A percentile compares a stretch with the other conserved stretches of the same genome.
phyloP scores from a whole-genome alignment of 2,329 filamentous ascomycete genomes.

The Metarhizium guizhouense region DNA sequence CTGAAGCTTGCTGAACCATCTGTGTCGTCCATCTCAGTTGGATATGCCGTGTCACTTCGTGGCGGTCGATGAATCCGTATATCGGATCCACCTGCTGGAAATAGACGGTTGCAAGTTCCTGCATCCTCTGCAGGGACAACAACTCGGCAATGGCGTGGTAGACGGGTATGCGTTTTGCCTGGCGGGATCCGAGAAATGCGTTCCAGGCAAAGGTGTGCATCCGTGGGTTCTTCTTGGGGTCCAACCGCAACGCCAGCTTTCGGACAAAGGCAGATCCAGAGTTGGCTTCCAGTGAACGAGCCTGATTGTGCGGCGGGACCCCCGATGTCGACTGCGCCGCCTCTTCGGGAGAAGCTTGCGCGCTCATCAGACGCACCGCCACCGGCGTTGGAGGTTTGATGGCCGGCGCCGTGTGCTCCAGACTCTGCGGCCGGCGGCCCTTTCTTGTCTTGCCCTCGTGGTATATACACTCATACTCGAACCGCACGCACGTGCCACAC shows the following conservation, averaged over 20 bases:
- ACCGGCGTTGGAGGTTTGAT: not conserved
- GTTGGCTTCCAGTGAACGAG: conserved; percentile 34
- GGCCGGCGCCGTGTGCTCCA: not conserved
- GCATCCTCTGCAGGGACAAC: conserved; percentile 22
- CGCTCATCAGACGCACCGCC: not conserved
- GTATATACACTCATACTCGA: conserved; percentile 45
- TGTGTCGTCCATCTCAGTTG: conserved; percentile 23
- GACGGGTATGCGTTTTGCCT: conserved; percentile 20
- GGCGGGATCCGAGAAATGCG: conserved; percentile 22
- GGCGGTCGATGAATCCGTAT: conserved; percentile 39
- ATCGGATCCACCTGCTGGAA: conserved; percentile 43
- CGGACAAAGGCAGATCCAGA: conserved; percentile 48
- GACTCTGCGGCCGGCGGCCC: not conserved
- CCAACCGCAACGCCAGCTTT: conserved; percentile 40
- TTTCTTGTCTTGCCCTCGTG: conserved; percentile 11
- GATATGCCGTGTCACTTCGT: conserved; percentile 21
- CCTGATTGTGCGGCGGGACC: conserved; percentile 18
- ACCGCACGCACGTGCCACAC: conserved; percentile 43
- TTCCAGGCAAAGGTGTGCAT: conserved; percentile 51
- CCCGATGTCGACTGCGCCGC: conserved; percentile 1
- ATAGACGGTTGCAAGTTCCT: conserved; percentile 34
- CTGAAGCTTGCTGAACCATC: conserved; percentile 24
- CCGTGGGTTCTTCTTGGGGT: conserved; percentile 42
- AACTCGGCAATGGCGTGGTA: not conserved
- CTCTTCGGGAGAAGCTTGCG: not conserved